Percentiles rank a stretch among this genome's conserved stretches.
Evolutionary conservation across 176 grass and related monocot genomes (phyloP).

Genomic region (Oryza nivara): DNA sequence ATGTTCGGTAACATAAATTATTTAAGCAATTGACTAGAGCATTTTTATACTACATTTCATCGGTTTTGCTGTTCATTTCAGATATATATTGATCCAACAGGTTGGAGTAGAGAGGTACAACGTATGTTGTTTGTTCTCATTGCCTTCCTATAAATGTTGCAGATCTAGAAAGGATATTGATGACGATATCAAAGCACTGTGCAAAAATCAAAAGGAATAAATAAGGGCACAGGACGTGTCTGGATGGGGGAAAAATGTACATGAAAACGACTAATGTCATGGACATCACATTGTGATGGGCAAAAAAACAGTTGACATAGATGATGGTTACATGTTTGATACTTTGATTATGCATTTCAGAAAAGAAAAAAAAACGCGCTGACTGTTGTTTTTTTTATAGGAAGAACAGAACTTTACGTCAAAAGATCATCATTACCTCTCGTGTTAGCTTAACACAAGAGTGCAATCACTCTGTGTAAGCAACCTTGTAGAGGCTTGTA

Average conservation of each 20-base stretch:
- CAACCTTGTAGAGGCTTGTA: neutral
- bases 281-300: neutral
- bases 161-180: neutral
- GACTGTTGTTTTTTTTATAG: neutral
- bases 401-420: neutral
- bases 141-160: slow-evolving; percentile 1
- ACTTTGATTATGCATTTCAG: neutral
- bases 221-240: slow-evolving; percentile 21
- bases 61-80: slow-evolving; percentile 1
- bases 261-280: slow-evolving; percentile 8
- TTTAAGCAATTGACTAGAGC: neutral
- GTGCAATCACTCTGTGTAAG: neutral
- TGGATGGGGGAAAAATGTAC: neutral
- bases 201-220: neutral
- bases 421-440: neutral
- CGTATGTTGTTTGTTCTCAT: neutral
- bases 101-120: neutral
- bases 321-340: neutral
- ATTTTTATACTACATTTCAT: neutral
- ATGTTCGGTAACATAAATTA: no score
- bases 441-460: neutral
- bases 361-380: neutral
- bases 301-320: neutral
- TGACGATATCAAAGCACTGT: neutral
- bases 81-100: neutral